Evolutionary conservation across 495 filamentous ascomycete genomes (phyloP).

Genomic region (Ramalina intermedia): DNA sequence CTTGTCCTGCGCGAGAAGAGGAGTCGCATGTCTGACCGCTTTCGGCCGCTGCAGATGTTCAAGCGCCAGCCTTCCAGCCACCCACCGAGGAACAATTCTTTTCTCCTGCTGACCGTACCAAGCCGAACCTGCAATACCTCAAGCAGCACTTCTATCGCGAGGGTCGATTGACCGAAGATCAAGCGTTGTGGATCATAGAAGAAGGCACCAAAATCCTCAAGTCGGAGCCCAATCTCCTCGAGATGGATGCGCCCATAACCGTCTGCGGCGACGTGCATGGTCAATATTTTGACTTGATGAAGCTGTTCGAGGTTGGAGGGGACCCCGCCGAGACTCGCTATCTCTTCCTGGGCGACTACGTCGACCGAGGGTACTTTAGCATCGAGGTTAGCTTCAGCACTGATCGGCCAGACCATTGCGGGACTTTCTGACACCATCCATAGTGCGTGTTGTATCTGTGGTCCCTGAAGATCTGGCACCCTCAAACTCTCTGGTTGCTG

Average conservation of each 20-base stretch:
- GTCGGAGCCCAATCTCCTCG: slow-evolving; percentile 83
- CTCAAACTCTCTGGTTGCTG: slow-evolving; percentile 90
- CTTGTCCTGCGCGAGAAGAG: not conserved
- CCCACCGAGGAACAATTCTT: slow-evolving; percentile 72
- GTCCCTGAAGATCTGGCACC: slow-evolving; percentile 98
- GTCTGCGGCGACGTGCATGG: slow-evolving; percentile 98
- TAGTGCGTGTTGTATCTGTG: slow-evolving; percentile 92
- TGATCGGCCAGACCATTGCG: not conserved
- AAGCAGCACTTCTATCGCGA: slow-evolving; percentile 98
- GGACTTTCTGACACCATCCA: slow-evolving; percentile 5
- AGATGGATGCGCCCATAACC: slow-evolving; percentile 99
- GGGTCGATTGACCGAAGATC: slow-evolving; percentile 89
- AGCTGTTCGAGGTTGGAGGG: slow-evolving; percentile 95
- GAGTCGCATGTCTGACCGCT: slow-evolving; percentile 2
- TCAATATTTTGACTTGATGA: slow-evolving; percentile 99
- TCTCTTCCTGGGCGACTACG: slow-evolving; percentile 94
- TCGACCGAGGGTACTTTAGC: slow-evolving; percentile 95
- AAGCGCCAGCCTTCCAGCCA: slow-evolving; percentile 85
- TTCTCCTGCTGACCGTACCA: slow-evolving; percentile 65
- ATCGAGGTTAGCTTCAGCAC: slow-evolving; percentile 52
- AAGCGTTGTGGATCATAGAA: slow-evolving; percentile 88
- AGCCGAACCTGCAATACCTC: slow-evolving; percentile 84
- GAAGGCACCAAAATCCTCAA: slow-evolving; percentile 70
- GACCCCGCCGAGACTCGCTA: slow-evolving; percentile 93
- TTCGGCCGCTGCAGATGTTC: slow-evolving; percentile 51